phyloP scores from a whole-genome alignment of 208 protist genomes.

The Trypanosoma melophagium region DNA sequence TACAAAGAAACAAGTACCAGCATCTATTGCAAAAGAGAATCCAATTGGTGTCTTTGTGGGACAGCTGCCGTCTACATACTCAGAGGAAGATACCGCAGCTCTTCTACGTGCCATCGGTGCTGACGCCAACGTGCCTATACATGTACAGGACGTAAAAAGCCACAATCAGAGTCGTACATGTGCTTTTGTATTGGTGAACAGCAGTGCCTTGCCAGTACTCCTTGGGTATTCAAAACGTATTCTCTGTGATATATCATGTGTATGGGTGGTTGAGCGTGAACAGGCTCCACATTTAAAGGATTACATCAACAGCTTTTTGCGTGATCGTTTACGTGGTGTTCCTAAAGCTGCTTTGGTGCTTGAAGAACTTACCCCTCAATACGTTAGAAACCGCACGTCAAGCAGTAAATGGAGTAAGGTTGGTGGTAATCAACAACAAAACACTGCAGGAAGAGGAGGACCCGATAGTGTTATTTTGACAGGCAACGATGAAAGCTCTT shows the following conservation, averaged over 20 bases:
- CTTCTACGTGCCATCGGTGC: conserved; percentile 65
- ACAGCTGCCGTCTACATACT: conserved; percentile 76
- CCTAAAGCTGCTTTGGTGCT: conserved; percentile 81
- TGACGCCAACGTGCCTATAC: conserved; percentile 45
- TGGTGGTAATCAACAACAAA: neutral
- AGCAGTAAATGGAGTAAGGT: conserved; percentile 4
- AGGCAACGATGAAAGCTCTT: neutral
- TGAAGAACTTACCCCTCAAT: conserved; percentile 57
- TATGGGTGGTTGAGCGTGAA: conserved; percentile 62
- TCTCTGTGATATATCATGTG: conserved; percentile 75
- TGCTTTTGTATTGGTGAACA: conserved; percentile 83
- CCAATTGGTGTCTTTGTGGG: conserved; percentile 77
- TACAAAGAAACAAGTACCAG: conserved; percentile 35
- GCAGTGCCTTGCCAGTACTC: conserved; percentile 42
- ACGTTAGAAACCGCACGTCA: conserved; percentile 18
- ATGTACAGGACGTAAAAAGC: conserved; percentile 77
- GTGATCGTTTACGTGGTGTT: conserved; percentile 67
- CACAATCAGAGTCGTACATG: conserved; percentile 81
- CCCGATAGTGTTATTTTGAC: conserved; percentile 4
- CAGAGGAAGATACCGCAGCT: conserved; percentile 67
- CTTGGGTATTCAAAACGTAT: conserved; percentile 72
- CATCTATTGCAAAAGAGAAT: conserved; percentile 42
- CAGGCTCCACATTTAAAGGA: conserved; percentile 39
- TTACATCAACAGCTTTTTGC: conserved; percentile 55
- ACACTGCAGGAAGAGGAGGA: neutral